Evolutionary conservation across 75 land plant species (phyloP).

Genomic region (Sequoiadendron giganteum): DNA sequence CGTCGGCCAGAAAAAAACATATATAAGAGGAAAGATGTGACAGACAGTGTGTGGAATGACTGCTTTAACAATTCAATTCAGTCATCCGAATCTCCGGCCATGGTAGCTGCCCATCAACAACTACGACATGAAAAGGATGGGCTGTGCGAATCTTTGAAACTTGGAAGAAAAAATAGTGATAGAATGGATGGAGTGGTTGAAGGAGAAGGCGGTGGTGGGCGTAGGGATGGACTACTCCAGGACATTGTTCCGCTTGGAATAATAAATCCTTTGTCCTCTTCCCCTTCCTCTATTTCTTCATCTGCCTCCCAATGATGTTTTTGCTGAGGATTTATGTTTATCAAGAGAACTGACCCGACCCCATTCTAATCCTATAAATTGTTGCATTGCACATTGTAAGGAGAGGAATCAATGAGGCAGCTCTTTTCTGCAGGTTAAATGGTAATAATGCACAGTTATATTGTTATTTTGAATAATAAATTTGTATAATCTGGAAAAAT

Average conservation of each 20-base stretch:
- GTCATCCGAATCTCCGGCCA: neutral
- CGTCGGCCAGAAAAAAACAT: neutral
- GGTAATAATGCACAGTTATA: too few relatives aligned
- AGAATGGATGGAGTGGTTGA: slow-evolving; percentile 5
- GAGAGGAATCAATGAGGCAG: too few relatives aligned
- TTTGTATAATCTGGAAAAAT: too few relatives aligned
- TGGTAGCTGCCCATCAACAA: neutral
- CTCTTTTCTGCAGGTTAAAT: too few relatives aligned
- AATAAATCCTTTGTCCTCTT: slow-evolving; percentile 22
- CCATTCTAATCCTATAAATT: too few relatives aligned
- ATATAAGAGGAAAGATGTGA: slow-evolving; percentile 12
- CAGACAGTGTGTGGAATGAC: neutral
- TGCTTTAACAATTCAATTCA: neutral
- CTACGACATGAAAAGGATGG: neutral
- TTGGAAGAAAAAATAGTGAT: neutral
- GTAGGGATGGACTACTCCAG: slow-evolving; percentile 37
- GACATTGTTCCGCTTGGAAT: slow-evolving; percentile 45
- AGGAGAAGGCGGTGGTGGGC: neutral
- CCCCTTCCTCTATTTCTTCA: neutral
- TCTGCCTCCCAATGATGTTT: neutral
- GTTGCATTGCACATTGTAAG: too few relatives aligned
- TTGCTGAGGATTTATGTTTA: too few relatives aligned
- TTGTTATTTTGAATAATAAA: too few relatives aligned
- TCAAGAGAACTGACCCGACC: too few relatives aligned
- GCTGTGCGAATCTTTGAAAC: too few relatives aligned